Percentiles rank a stretch among this genome's conserved stretches.
These are phyloP conservation scores for Hydnum rufescens DNA, from an alignment of 768 basidiomycete species.

Conservation along the genomic window DNA sequence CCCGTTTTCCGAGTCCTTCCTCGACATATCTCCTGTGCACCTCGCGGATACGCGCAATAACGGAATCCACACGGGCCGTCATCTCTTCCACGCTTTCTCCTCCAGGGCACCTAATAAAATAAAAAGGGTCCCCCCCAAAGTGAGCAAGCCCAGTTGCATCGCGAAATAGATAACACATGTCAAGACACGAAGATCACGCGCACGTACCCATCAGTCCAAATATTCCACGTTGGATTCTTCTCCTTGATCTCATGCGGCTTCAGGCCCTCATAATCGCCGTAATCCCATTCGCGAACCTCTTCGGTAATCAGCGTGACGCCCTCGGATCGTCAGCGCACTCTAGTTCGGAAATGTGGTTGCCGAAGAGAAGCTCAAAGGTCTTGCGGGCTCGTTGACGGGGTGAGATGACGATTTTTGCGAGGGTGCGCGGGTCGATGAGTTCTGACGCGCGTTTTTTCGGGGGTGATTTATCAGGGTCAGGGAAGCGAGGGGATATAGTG, in stretches of 20 bases:
- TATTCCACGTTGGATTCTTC: constrained; percentile 43
- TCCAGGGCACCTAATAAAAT: constrained; percentile 47
- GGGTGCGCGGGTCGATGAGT: constrained; percentile 57
- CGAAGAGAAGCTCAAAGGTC: constrained; percentile 72
- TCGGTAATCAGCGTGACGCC: constrained; percentile 28
- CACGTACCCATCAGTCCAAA: constrained; percentile 66
- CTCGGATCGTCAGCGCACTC: background rate
- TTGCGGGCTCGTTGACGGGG: constrained; percentile 71
- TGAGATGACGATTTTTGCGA: constrained; percentile 60
- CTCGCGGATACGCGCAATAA: constrained; percentile 57
- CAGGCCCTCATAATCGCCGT: constrained; percentile 74
- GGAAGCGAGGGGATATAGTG: background rate
- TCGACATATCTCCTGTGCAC: constrained; percentile 54
- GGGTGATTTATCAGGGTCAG: background rate
- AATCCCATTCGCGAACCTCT: constrained; percentile 63
- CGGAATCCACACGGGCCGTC: constrained; percentile 51
- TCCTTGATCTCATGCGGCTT: constrained; percentile 55
- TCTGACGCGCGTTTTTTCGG: too few relatives aligned
- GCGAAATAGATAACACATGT: background rate
- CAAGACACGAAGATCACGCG: background rate
- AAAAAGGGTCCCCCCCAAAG: background rate
- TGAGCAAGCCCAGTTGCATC: background rate
- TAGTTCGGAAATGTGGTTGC: constrained; percentile 20
- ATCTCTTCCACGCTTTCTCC: constrained; percentile 75
- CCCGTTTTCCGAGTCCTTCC: constrained; percentile 42